A percentile compares a stretch with the other conserved stretches of the same genome.
Conservation (phyloP, 441 rosid species). For the Populus trichocarpa region DNA sequence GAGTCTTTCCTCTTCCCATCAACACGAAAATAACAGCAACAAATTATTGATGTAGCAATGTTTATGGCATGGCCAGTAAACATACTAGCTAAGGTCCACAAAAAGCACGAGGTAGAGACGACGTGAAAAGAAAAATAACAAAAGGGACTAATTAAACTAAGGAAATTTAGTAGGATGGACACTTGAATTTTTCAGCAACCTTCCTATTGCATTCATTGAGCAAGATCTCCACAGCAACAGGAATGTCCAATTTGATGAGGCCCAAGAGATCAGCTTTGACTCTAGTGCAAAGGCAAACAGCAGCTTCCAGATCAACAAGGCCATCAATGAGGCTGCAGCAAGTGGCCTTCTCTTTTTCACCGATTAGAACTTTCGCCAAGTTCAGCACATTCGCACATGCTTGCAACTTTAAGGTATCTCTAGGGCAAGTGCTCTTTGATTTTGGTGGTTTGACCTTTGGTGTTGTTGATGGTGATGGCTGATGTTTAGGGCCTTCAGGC, state of each 20-base stretch:
- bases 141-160: neutral
- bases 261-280: constrained; percentile 33
- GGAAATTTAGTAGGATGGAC: neutral
- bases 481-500: neutral
- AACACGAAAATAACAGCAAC: too few species aligned
- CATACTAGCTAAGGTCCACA: neutral
- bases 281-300: constrained; percentile 34
- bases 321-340: constrained; percentile 53
- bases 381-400: constrained; percentile 51
- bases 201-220: constrained; percentile 22
- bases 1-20: too few species aligned
- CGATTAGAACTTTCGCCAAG: constrained; percentile 40
- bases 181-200: neutral
- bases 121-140: neutral
- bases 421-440: constrained; percentile 43
- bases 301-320: constrained; percentile 56
- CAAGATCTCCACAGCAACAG: constrained; percentile 37
- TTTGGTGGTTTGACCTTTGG: constrained; percentile 9
- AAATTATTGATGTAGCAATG: too few species aligned
- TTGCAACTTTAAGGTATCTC: constrained; percentile 65
- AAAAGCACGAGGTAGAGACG: neutral
- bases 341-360: constrained; percentile 43
- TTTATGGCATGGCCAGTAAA: too few species aligned
- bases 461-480: constrained; percentile 13
- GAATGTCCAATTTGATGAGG: constrained; percentile 32